These are phyloP conservation scores for Cymbopogon citratus DNA, from an alignment of 176 grass and related monocot species.

Conservation along the genomic window DNA sequence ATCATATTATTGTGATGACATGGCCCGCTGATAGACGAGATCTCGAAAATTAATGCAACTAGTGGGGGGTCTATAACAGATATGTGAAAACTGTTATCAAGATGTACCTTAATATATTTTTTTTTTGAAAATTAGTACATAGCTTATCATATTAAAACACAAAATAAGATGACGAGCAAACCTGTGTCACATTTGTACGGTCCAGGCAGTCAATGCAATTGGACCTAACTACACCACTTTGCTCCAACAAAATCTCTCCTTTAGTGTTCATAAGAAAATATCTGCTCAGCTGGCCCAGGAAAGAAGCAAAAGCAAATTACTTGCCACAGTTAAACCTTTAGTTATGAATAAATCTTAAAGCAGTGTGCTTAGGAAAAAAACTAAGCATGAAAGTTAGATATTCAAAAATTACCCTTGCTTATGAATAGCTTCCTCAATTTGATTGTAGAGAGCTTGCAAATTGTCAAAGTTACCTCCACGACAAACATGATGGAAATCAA, in stretches of 20 bases:
- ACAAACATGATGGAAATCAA: slow-evolving; percentile 95
- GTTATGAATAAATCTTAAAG: slow-evolving; percentile 26
- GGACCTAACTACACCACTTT: slow-evolving; percentile 69
- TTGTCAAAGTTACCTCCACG: slow-evolving; percentile 85
- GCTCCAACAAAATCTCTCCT: slow-evolving; percentile 77
- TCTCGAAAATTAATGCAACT: not conserved
- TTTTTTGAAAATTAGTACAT: not conserved
- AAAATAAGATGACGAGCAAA: slow-evolving; percentile 28
- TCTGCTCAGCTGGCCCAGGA: slow-evolving; percentile 92
- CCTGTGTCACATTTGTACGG: slow-evolving; percentile 97
- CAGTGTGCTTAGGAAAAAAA: not conserved
- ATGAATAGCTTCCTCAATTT: slow-evolving; percentile 63
- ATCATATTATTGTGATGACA: not conserved
- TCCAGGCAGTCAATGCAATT: slow-evolving; percentile 99
- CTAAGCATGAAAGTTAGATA: not conserved
- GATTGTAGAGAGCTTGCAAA: slow-evolving; percentile 66
- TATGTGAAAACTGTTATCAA: not conserved
- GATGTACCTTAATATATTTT: not conserved
- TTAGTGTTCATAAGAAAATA: slow-evolving; percentile 90
- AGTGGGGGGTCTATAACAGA: not conserved
- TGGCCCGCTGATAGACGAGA: not conserved
- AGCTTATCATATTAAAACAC: slow-evolving; percentile 1
- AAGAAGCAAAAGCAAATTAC: slow-evolving; percentile 63
- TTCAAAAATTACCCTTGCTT: slow-evolving; percentile 95
- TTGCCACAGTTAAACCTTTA: slow-evolving; percentile 51